Evolutionary conservation across 441 rosid genomes (phyloP), one percentile per base, ranked within the genome.

Genomic region (Brassica balearica): DNA sequence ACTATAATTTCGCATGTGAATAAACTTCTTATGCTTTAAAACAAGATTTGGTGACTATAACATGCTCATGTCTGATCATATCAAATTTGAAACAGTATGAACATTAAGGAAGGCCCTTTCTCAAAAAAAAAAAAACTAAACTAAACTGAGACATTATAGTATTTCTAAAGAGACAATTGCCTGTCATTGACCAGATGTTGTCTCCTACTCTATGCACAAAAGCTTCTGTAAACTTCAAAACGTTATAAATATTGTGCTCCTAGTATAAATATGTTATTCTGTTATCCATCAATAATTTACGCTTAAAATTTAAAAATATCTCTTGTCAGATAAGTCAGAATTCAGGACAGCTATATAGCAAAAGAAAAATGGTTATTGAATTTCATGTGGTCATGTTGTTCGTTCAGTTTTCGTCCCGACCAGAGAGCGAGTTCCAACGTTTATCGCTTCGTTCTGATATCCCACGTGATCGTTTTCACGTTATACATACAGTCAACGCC

Each of bases 201-300:
- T 79, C 79, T 74, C 82, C 82, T 74, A 56, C 64, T 74, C 79
- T 27, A 41, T 74, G 68, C 75, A 80, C 82, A 74, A 56, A 74
- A 25, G 3, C 60, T 69, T 69, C 63, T 74, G 72, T 64, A 38
- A 79, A 68, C 81, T 23, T 77, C 8, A 56, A 56, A 56, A 56
- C 25, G 25, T 19, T 56, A 53, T 53, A 56, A 56, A 56, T 56
- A 19, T 19, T 56, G 25, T 8, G 12, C 38, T 65, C 20, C 23
- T 66, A 65, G 71, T 38, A 48, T 65, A 72, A 56, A 65, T 29
- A 65, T 19, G 63, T 34, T 65, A 32, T 58, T 32, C 43, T 72
- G 29, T 41, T 43, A 66, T 23, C 69, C 77, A 29, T 72, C 43
- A 48, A 15, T 34, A 9, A 6, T 51, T 17, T 58, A 43, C 64